phyloP scores from a whole-genome alignment of 805 yeast genomes.

The Hanseniaspora mollemarum region DNA sequence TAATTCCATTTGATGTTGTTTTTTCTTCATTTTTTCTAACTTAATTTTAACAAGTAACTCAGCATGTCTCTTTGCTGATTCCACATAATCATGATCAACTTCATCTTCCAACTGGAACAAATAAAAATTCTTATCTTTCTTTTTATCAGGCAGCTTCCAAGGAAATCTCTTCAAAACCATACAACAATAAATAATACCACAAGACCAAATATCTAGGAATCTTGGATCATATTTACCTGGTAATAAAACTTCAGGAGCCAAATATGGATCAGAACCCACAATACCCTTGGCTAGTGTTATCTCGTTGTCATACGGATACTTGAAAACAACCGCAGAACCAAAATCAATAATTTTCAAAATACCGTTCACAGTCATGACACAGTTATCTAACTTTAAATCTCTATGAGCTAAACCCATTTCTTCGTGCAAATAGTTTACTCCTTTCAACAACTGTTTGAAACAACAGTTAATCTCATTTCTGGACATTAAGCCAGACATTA shows the following conservation, averaged over 20 bases:
- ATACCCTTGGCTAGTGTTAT: conserved; percentile 58
- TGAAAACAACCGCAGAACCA: conserved; percentile 74
- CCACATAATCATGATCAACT: conserved; percentile 60
- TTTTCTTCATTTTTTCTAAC: conserved; percentile 34
- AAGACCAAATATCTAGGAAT: conserved; percentile 73
- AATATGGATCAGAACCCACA: conserved; percentile 77
- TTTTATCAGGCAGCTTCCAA: conserved; percentile 65
- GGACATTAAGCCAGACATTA: conserved; percentile 74
- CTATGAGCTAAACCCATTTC: conserved; percentile 72
- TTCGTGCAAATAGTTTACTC: conserved; percentile 57
- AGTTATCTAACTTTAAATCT: conserved; percentile 71
- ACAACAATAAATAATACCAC: conserved; percentile 75
- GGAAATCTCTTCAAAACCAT: conserved; percentile 79
- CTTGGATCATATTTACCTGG: conserved; percentile 57
- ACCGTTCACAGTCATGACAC: conserved; percentile 65
- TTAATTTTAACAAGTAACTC: conserved; percentile 48
- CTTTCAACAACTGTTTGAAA: conserved; percentile 59
- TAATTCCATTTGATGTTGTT: conserved; percentile 5
- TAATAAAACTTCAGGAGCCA: conserved; percentile 68
- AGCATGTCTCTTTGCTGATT: conserved; percentile 63
- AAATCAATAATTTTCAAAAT: conserved; percentile 70
- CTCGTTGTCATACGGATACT: conserved; percentile 57
- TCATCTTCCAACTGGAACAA: conserved; percentile 59
- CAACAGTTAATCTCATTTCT: conserved; percentile 75
- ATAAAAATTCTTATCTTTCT: conserved; percentile 56